Evolutionary conservation across 106 monocot genomes (phyloP).

Genomic region (Amphibolis antarctica): DNA sequence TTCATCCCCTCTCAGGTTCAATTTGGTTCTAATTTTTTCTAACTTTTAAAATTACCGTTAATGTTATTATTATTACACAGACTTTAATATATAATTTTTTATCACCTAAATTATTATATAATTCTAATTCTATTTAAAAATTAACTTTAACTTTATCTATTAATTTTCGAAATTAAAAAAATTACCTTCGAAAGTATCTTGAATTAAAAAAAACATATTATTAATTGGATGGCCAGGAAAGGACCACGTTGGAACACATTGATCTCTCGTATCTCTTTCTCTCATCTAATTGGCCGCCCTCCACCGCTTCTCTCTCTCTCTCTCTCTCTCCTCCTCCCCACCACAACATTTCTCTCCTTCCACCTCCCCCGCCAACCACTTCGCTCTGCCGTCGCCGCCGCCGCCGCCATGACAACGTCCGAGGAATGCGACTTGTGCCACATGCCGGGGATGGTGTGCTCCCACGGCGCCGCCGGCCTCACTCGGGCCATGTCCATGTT

Average conservation of each 20-base stretch:
- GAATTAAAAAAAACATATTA: no score
- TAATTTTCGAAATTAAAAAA: no score
- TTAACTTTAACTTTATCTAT: no score
- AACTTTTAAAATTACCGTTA: no score
- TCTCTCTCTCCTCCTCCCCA: background rate
- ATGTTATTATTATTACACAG: no score
- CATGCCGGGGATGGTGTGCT: slow-evolving; percentile 4
- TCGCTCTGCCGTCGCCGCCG: background rate
- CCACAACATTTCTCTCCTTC: background rate
- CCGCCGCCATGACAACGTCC: background rate
- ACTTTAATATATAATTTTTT: no score
- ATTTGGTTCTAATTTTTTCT: no score
- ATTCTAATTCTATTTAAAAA: no score
- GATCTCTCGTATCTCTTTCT: slow-evolving; percentile 59
- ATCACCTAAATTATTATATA: no score
- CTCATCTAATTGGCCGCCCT: slow-evolving; percentile 43
- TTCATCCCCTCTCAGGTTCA: no score
- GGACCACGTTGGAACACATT: slow-evolving; percentile 52
- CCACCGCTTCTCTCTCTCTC: background rate
- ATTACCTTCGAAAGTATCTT: no score
- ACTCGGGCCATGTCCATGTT: slow-evolving; percentile 19
- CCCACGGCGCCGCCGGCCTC: slow-evolving; percentile 17
- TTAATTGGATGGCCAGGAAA: slow-evolving; percentile 41
- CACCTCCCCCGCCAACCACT: background rate
- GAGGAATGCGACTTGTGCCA: slow-evolving; percentile 31